Conservation (phyloP, 495 filamentous ascomycete genomes). For the Astrothelium macrocarpum region DNA sequence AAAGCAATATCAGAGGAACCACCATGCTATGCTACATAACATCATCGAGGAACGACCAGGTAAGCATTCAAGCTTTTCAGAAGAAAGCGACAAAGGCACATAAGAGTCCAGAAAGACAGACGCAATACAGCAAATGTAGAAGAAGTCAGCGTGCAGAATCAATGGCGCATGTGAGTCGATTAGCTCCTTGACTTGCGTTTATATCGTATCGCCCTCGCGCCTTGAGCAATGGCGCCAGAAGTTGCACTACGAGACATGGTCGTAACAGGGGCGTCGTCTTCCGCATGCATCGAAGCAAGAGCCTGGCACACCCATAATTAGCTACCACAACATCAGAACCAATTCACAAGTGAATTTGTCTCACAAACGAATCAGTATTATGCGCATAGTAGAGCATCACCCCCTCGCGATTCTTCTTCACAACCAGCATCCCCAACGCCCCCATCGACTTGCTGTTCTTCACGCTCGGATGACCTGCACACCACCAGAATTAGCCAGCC, state of each 20-base stretch:
- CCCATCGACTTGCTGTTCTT: conserved; percentile 57
- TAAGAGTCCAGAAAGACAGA: too few relatives aligned
- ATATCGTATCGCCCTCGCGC: conserved; percentile 28
- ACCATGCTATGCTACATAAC: neutral
- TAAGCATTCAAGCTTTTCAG: too few relatives aligned
- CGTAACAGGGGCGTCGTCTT: conserved; percentile 57
- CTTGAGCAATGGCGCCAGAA: conserved; percentile 30
- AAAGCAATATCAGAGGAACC: neutral
- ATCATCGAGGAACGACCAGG: neutral
- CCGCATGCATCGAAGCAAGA: conserved; percentile 73
- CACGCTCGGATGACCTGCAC: conserved; percentile 62
- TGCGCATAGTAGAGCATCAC: conserved; percentile 78
- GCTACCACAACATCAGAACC: neutral
- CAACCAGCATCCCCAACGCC: conserved; percentile 73
- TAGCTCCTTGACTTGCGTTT: conserved; percentile 14
- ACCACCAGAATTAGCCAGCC: too few relatives aligned
- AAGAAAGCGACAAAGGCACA: too few relatives aligned
- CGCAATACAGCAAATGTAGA: too few relatives aligned
- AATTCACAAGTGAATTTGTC: conserved; percentile 13
- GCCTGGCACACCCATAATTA: conserved; percentile 39
- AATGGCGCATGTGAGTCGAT: neutral
- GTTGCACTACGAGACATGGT: conserved; percentile 66
- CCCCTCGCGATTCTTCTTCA: conserved; percentile 65
- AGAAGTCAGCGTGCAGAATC: too few relatives aligned
- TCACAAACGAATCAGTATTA: conserved; percentile 81